phyloP scores from a whole-genome alignment of 768 basidiomycete genomes.

The Mycena chlorophos region DNA sequence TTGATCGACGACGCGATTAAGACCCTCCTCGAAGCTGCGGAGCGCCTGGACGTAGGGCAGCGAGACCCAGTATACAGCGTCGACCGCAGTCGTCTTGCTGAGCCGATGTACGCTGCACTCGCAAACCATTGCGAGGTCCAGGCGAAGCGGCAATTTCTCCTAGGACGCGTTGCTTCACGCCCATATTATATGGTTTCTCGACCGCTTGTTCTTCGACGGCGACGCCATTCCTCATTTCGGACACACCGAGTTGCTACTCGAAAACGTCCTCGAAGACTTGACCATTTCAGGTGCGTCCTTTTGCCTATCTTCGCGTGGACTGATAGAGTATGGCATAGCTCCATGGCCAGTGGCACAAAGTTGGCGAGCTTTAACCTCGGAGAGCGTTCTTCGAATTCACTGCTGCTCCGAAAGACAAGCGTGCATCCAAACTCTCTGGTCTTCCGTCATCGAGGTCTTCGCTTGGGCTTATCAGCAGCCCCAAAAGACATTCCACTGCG shows the following conservation, averaged over 20 bases:
- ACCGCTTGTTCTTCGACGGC: constrained; percentile 12
- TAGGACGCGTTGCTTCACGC: constrained; percentile 20
- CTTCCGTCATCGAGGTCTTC: constrained; percentile 4
- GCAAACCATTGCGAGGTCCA: constrained; percentile 1
- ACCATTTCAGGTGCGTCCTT: constrained; percentile 4
- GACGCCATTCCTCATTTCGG: background rate
- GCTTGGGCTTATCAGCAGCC: constrained; percentile 14
- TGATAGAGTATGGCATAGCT: constrained; percentile 6
- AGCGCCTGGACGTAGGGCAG: background rate
- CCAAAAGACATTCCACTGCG: constrained; percentile 6
- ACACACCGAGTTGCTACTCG: background rate
- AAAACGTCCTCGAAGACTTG: background rate
- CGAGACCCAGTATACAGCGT: background rate
- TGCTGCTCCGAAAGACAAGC: background rate
- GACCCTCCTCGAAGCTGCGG: constrained; percentile 7
- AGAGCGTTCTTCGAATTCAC: background rate
- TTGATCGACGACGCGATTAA: constrained; percentile 10
- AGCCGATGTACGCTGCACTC: constrained; percentile 5
- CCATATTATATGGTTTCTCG: constrained; percentile 3
- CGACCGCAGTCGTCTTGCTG: background rate
- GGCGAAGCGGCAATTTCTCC: constrained; percentile 21
- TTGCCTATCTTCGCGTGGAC: background rate
- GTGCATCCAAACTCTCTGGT: no score
- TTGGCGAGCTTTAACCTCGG: constrained; percentile 18
- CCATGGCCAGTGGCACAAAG: constrained; percentile 20